phyloP scores from a whole-genome alignment of 192 early-diverging fungal species.

The Coemansia sp. region DNA sequence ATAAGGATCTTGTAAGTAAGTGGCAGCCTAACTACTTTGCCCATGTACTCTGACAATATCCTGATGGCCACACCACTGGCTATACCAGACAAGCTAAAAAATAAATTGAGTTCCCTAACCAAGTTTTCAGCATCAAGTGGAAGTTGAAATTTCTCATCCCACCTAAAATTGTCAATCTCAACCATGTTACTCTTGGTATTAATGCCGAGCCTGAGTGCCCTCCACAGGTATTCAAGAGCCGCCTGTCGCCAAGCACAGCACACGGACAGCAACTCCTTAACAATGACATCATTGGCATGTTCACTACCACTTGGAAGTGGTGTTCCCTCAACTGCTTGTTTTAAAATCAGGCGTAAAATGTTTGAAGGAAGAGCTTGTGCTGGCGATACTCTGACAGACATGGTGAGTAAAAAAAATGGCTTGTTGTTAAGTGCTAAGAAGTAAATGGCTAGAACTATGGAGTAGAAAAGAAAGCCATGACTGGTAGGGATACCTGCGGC shows the following conservation, averaged over 20 bases:
- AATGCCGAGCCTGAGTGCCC: neutral
- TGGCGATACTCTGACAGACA: neutral
- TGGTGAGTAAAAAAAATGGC: neutral
- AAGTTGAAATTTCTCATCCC: neutral
- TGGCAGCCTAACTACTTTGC: neutral
- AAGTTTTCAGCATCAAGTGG: neutral
- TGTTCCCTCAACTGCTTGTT: neutral
- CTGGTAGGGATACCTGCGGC: too few species aligned
- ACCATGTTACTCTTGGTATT: neutral
- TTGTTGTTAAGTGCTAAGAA: neutral
- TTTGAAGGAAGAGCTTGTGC: neutral
- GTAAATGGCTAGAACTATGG: neutral
- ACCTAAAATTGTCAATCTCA: neutral
- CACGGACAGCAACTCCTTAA: neutral
- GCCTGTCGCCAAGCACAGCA: neutral
- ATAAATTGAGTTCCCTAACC: neutral
- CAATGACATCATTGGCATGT: neutral
- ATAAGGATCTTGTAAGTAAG: neutral
- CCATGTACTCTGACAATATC: neutral
- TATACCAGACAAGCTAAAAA: neutral
- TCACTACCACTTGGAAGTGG: neutral
- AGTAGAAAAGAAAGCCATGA: neutral
- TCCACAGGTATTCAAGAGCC: neutral
- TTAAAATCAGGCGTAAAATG: neutral
- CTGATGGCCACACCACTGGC: neutral